Conservation (phyloP, 495 filamentous ascomycete species). For the Talaromyces nanjingensis region DNA sequence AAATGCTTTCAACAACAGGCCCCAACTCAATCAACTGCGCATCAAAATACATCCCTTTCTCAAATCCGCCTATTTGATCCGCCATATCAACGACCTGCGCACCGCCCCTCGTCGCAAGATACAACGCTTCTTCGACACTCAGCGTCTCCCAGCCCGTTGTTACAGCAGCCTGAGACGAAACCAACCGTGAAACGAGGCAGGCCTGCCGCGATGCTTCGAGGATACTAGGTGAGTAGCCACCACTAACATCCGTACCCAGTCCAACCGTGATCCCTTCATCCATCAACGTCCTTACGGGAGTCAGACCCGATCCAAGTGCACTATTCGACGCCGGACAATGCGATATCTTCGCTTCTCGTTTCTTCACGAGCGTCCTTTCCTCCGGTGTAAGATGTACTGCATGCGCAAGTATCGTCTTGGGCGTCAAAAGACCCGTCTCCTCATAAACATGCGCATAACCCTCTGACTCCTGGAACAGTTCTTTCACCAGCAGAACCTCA, state of each 20-base stretch:
- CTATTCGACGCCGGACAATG: slow-evolving; percentile 88
- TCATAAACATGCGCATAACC: slow-evolving; percentile 82
- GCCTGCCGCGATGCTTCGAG: slow-evolving; percentile 76
- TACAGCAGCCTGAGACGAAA: slow-evolving; percentile 13
- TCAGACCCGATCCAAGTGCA: slow-evolving; percentile 66
- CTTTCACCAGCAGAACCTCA: slow-evolving; percentile 63
- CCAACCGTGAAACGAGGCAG: slow-evolving; percentile 59
- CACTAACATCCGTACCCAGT: slow-evolving; percentile 82
- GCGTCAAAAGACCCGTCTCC: slow-evolving; percentile 54
- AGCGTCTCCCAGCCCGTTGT: slow-evolving; percentile 24
- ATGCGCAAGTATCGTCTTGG: slow-evolving; percentile 79
- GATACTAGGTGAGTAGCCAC: slow-evolving; percentile 73
- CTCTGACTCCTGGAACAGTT: slow-evolving; percentile 57
- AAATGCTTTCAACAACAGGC: slow-evolving; percentile 19
- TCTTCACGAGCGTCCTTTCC: slow-evolving; percentile 57
- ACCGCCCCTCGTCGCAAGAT: slow-evolving; percentile 74
- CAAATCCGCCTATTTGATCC: slow-evolving; percentile 66
- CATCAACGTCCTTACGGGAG: slow-evolving; percentile 64
- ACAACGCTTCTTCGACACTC: slow-evolving; percentile 79
- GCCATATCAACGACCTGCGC: slow-evolving; percentile 68
- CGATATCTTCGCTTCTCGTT: slow-evolving; percentile 55
- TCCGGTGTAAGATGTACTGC: slow-evolving; percentile 62
- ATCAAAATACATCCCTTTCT: slow-evolving; percentile 85
- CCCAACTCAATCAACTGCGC: slow-evolving; percentile 69
- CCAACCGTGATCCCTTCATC: slow-evolving; percentile 70